These are phyloP conservation scores for Hirschioporus abietinus DNA, from an alignment of 768 basidiomycete species.

Conservation along the genomic window DNA sequence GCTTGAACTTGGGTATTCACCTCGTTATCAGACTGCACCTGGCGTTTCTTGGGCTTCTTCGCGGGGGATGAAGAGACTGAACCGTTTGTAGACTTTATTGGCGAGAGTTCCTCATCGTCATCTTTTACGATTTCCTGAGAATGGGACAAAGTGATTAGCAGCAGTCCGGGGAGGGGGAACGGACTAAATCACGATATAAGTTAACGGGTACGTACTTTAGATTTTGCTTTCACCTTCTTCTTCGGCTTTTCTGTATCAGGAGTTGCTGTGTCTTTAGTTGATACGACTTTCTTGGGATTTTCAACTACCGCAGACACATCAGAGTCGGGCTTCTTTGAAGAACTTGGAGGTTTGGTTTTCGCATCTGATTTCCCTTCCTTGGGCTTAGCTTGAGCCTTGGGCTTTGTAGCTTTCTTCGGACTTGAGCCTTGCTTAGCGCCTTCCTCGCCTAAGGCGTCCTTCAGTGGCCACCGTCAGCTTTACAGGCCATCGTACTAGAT, in stretches of 20 bases:
- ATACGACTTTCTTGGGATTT: background rate
- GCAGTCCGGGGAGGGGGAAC: background rate
- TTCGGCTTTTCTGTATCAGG: background rate
- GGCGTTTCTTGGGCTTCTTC: background rate
- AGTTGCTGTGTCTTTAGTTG: background rate
- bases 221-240: background rate
- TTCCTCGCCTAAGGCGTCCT: background rate
- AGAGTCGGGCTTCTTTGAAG: background rate
- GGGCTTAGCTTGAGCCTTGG: constrained; percentile 12
- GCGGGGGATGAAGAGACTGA: background rate
- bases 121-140: background rate
- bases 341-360: background rate
- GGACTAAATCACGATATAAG: background rate
- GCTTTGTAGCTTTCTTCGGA: background rate
- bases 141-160: background rate
- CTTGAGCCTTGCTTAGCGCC: constrained; percentile 7
- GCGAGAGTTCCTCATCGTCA: background rate
- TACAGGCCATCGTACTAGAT: background rate
- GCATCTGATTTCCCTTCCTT: constrained; percentile 2
- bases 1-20: background rate
- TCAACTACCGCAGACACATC: background rate
- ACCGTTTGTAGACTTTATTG: background rate
- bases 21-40: background rate
- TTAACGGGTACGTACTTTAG: background rate
- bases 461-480: constrained; percentile 2